Base-by-base conservation (phyloP, 176 grass and related monocot species). In the Otatea glauca region DNA sequence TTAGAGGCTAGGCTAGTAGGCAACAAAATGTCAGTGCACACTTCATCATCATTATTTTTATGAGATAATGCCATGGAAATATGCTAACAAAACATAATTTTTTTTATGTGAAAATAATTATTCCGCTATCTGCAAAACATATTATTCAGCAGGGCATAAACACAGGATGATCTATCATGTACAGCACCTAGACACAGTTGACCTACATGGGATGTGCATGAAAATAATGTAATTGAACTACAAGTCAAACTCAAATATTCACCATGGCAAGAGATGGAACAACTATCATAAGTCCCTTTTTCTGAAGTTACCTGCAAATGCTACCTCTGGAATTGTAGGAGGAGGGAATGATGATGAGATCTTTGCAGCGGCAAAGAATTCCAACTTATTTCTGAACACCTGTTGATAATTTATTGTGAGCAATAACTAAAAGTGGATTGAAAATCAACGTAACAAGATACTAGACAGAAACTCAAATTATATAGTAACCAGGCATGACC, bases 361-460 rank as follows among this genome's bases (percentile, higher is more conserved):
- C 80, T 95, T 98, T 72, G 96, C 92, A 68, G 92, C 92, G 1
- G 96, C 96, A 92, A 90, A 98, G 65, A 95, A 98, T 16, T 98
- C 96, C 85, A 98, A 79, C 72, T 95, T 93, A 85, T 93, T 98
- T 92, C 92, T 91, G 86, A 95, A 98, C 9, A 80, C 89, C 96
- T 98, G 89, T 85, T 62, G 35, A 83, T 65, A 68, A 7, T 83
- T 86, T 67, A 6, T 72, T 59, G 45, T 41, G 20, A 78, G 24
- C 1, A 77, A 66, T 27, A 48, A 77, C 5, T 25, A 63, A 75
- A 2, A 69, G 24, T 27, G 60, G 14, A 48, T 58, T 56, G 25
- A 17, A 38, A 77, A 84, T 56, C 18, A 13, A 60, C 25, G 14
- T 5, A 78, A 72, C 74, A 54, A 56, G 14, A 20, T 39, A 10